Conservation (phyloP, 83 land plant genomes). For the Picea engelmannii region DNA sequence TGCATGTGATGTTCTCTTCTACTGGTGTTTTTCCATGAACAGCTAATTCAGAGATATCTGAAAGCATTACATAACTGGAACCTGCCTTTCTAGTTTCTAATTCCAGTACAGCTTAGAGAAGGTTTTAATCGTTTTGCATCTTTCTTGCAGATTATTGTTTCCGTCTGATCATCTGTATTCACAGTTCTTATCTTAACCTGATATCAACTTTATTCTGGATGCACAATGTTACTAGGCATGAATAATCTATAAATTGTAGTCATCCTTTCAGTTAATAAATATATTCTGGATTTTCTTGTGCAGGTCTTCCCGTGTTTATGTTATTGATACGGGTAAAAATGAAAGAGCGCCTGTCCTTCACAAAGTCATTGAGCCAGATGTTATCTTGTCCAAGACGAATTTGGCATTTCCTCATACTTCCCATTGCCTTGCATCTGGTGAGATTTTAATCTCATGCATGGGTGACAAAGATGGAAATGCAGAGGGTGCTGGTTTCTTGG, state of each 20-base stretch:
- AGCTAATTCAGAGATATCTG: neutral
- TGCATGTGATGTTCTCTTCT: neutral
- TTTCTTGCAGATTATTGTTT: too few relatives aligned
- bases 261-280: neutral
- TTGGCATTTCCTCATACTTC: constrained; percentile 57
- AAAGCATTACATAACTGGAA: constrained; percentile 2
- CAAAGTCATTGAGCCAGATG: constrained; percentile 53
- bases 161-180: neutral
- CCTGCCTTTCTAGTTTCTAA: neutral
- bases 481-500: constrained; percentile 50
- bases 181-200: neutral
- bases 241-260: neutral
- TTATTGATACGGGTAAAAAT: constrained; percentile 40
- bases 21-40: neutral
- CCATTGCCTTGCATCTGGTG: constrained; percentile 56
- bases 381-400: constrained; percentile 37
- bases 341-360: constrained; percentile 41
- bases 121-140: neutral
- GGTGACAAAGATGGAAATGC: constrained; percentile 58
- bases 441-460: constrained; percentile 48
- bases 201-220: neutral
- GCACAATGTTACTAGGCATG: neutral
- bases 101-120: neutral
- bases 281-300: constrained; percentile 9
- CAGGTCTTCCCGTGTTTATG: constrained; percentile 45